Percentiles rank a stretch among this genome's conserved stretches.
phyloP scores from a whole-genome alignment of 1,139 yeast species.

The Pichia sp. region DNA sequence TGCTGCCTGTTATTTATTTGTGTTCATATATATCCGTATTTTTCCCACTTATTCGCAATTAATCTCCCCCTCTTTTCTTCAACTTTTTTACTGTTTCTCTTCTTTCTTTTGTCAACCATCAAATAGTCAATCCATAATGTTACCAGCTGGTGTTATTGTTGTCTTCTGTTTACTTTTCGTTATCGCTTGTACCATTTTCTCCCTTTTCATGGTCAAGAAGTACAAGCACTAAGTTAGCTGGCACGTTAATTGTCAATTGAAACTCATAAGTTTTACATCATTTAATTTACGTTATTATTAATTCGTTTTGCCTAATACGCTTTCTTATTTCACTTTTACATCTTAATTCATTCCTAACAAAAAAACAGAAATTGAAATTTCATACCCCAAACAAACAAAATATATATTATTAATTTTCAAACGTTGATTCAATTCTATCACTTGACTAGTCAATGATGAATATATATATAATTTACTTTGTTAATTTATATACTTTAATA shows the following conservation, averaged over 20 bases:
- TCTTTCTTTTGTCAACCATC: background rate
- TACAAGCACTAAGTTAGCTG: conserved; percentile 21
- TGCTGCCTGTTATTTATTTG: too few relatives aligned
- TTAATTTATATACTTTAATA: too few relatives aligned
- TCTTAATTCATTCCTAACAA: background rate
- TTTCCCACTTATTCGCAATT: background rate
- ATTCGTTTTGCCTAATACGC: background rate
- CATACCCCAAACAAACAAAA: background rate
- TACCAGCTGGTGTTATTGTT: conserved; percentile 32
- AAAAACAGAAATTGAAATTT: too few relatives aligned
- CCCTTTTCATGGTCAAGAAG: conserved; percentile 23
- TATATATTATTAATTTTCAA: too few relatives aligned
- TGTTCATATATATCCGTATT: too few relatives aligned
- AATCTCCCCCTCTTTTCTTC: background rate
- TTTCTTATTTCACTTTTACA: background rate
- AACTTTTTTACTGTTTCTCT: background rate
- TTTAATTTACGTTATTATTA: too few relatives aligned
- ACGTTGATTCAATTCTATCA: too few relatives aligned
- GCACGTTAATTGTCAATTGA: too few relatives aligned
- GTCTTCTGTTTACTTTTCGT: conserved; percentile 29
- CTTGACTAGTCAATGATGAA: too few relatives aligned
- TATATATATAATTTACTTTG: too few relatives aligned
- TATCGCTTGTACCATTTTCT: conserved; percentile 24
- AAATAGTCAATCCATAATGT: conserved; percentile 16
- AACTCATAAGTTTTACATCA: too few relatives aligned